Evolutionary conservation across 192 early-diverging fungal species (phyloP), one percentile per base, ranked within the genome.

Genomic region (Linnemannia schmuckeri): DNA sequence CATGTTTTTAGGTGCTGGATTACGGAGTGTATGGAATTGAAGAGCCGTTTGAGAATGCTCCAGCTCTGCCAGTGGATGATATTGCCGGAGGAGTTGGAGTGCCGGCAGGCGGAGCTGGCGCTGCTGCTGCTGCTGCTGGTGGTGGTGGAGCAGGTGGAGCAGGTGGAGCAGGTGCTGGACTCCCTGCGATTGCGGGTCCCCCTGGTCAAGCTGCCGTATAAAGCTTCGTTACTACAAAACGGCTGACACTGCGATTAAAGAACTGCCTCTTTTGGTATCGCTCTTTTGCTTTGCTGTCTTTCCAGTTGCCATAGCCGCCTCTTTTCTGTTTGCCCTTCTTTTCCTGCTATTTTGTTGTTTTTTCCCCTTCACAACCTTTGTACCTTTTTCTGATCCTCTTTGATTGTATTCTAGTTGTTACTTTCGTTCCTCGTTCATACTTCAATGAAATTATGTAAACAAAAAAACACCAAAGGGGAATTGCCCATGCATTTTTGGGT

Each of bases 1-100:
- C 54, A 41, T 41, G 2, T 6, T 38, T 12, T 30, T 8, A 86
- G 84, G 84, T 86, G 24, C 83, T 97, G 40, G 96, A 97, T 80
- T 97, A 95, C 92, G 92, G 93, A 77, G 89, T 92, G 27, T 70
- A 92, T 75, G 90, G 88, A 18, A 91, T 96, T 71, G 94, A 91
- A 37, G 91, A 91, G 41, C 84, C 84, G 20, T 33, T 80, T 5
- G 84, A 86, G 70, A 86, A 86, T 74, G 84, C 84, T 0, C 84
- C 84, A 13, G 41, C 70, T 17, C 41, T 86, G 44, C 84, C 84
- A 12, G 38, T 70, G 27, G 82, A 75, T 41, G 82, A 75, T 37
- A 35, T 30, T 10, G 42, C 68, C 4, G 78, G 57, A 4, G 71
- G 70, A 35, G 73, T 17, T 40, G 79, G 42, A 13, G 68, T 38